Evolutionary conservation across 352 stramenopile species (phyloP).

Genomic region (Globisporangium sylvaticum): DNA sequence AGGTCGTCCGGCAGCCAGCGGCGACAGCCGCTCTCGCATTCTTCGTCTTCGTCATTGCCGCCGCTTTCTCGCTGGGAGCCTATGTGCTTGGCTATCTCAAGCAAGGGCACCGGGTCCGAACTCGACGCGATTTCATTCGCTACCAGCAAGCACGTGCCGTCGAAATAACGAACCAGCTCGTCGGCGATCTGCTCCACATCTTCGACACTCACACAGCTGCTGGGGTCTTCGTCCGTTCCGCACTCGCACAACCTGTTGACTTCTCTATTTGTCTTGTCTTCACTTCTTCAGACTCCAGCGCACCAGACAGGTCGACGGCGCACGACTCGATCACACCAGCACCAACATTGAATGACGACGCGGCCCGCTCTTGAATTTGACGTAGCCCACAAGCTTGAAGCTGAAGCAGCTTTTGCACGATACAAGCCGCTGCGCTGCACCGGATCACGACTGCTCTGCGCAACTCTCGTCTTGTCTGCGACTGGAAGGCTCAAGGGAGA

Average conservation of each 20-base stretch:
- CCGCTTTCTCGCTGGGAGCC: not conserved
- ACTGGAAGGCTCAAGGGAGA: constrained; percentile 3
- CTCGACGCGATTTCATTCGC: constrained; percentile 31
- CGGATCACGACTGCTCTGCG: not conserved
- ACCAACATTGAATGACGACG: no score
- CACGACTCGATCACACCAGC: no score
- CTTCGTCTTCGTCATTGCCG: not conserved
- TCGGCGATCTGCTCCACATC: constrained; percentile 22
- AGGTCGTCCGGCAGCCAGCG: constrained; percentile 25
- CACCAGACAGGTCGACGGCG: not conserved
- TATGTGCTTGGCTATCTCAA: constrained; percentile 27
- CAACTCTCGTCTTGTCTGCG: not conserved
- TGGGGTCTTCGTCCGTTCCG: constrained; percentile 13
- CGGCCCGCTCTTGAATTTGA: no score
- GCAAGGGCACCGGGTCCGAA: constrained; percentile 26
- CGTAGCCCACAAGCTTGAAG: no score
- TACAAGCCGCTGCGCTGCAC: not conserved
- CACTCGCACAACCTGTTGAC: not conserved
- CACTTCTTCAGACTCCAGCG: not conserved
- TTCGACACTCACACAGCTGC: constrained; percentile 5
- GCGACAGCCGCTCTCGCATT: constrained; percentile 3
- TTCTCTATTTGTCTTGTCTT: not conserved
- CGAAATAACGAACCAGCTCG: constrained; percentile 50
- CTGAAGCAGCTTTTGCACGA: no score
- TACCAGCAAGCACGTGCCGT: constrained; percentile 39